Percentiles rank a stretch among this genome's conserved stretches.
Conservation (phyloP, 2,329 filamentous ascomycete species). For the Catunica adiposa region DNA sequence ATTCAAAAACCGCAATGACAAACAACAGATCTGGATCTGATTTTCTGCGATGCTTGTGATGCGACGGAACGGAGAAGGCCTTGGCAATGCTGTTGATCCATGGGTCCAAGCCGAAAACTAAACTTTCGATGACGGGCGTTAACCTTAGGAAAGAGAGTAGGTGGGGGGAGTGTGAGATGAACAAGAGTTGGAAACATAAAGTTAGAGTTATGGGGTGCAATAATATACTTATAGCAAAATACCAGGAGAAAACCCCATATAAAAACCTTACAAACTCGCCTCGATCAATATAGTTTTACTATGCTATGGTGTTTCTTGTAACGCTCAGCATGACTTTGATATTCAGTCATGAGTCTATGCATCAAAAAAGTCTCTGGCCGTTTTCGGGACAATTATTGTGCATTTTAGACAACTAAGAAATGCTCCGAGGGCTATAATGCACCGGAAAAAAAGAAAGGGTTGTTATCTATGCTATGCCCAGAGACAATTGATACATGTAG, state of each 20-base stretch:
- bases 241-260: not conserved
- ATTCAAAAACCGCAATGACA: too few species aligned
- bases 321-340: not conserved
- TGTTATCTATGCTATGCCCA: not conserved
- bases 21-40: too few species aligned
- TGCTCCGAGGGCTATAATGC: not conserved
- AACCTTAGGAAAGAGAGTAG: not conserved
- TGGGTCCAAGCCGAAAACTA: not conserved
- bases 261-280: not conserved
- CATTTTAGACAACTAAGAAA: not conserved
- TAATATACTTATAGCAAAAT: too few species aligned
- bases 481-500: not conserved
- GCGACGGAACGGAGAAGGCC: not conserved
- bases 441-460: not conserved
- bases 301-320: not conserved
- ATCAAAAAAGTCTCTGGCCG: not conserved
- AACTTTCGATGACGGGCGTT: not conserved
- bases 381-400: not conserved
- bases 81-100: not conserved
- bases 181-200: too few species aligned
- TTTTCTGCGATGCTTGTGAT: too few species aligned
- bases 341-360: not conserved
- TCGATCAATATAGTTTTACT: not conserved
- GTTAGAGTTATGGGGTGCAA: too few species aligned
- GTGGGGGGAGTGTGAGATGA: not conserved